These are phyloP conservation scores for Colletotrichum spaethianum DNA, from an alignment of 2,329 filamentous ascomycete species.

Conservation along the genomic window DNA sequence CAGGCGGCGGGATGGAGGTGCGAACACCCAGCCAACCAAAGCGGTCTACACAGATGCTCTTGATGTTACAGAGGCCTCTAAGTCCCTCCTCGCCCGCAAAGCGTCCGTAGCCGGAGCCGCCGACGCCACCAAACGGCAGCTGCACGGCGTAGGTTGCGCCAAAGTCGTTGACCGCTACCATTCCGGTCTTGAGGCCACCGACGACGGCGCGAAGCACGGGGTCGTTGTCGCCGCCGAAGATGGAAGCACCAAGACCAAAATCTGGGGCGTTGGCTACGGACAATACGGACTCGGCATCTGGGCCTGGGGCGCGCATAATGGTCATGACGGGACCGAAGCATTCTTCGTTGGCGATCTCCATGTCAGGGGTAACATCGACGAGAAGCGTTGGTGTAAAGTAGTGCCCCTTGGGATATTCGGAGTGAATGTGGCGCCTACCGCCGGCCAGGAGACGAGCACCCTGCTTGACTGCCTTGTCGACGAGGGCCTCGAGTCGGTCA, in stretches of 20 bases:
- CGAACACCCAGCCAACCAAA: conserved; percentile 72
- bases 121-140: conserved; percentile 93
- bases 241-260: conserved; percentile 90
- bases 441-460: conserved; percentile 88
- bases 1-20: conserved; percentile 84
- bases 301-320: conserved; percentile 80
- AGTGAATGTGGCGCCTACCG: conserved; percentile 80
- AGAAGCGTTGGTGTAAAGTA: conserved; percentile 95
- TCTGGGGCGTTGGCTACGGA: conserved; percentile 84
- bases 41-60: conserved; percentile 87
- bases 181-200: conserved; percentile 81
- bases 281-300: conserved; percentile 75
- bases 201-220: conserved; percentile 76
- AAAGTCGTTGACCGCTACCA: conserved; percentile 97
- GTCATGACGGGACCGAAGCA: conserved; percentile 94
- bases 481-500: conserved; percentile 79
- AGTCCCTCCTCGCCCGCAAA: conserved; percentile 95
- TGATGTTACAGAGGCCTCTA: conserved; percentile 86
- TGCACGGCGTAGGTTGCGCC: conserved; percentile 94
- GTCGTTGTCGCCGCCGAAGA: conserved; percentile 81
- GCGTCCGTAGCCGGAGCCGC: conserved; percentile 90
- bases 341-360: conserved; percentile 91
- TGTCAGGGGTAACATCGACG: conserved; percentile 86
- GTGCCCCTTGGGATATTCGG: conserved; percentile 81
- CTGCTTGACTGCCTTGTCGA: conserved; percentile 81